Evolutionary conservation across 179 eudicot species (phyloP).

Genomic region (Beta macrorhiza): DNA sequence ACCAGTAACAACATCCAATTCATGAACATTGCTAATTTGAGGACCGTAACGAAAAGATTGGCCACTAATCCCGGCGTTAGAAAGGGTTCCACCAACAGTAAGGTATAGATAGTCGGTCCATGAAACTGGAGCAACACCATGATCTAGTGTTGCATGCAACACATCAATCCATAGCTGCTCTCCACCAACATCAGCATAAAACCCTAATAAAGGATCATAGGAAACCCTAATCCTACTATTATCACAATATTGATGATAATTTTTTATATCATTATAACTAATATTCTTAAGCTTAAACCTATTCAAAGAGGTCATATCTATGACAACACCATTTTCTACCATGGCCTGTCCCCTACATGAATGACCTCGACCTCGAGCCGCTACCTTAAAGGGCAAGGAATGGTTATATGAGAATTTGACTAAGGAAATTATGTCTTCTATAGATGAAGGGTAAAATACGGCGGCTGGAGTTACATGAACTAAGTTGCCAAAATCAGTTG

Average conservation of each 20-base stretch:
- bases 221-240: slow-evolving; percentile 45
- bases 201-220: slow-evolving; percentile 36
- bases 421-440: slow-evolving; percentile 32
- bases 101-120: slow-evolving; percentile 92
- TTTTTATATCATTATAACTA: neutral
- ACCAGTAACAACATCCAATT: slow-evolving; percentile 92
- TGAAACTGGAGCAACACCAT: slow-evolving; percentile 75
- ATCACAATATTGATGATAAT: neutral
- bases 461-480: slow-evolving; percentile 25
- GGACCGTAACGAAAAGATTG: slow-evolving; percentile 79
- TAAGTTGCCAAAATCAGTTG: slow-evolving; percentile 34
- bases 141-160: slow-evolving; percentile 42
- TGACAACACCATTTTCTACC: slow-evolving; percentile 37
- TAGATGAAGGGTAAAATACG: slow-evolving; percentile 29
- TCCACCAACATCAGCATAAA: slow-evolving; percentile 69
- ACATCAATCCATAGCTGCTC: slow-evolving; percentile 84
- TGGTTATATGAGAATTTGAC: slow-evolving; percentile 26
- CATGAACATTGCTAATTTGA: slow-evolving; percentile 73
- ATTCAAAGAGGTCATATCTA: slow-evolving; percentile 38
- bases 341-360: slow-evolving; percentile 45
- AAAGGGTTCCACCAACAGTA: slow-evolving; percentile 86
- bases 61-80: slow-evolving; percentile 90
- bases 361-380: slow-evolving; percentile 41
- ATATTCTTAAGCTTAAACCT: neutral
- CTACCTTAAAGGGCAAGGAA: slow-evolving; percentile 13